Evolutionary conservation across 768 basidiomycete genomes (phyloP), one percentile per base, ranked within the genome.

Genomic region (Suillus tomentosus): DNA sequence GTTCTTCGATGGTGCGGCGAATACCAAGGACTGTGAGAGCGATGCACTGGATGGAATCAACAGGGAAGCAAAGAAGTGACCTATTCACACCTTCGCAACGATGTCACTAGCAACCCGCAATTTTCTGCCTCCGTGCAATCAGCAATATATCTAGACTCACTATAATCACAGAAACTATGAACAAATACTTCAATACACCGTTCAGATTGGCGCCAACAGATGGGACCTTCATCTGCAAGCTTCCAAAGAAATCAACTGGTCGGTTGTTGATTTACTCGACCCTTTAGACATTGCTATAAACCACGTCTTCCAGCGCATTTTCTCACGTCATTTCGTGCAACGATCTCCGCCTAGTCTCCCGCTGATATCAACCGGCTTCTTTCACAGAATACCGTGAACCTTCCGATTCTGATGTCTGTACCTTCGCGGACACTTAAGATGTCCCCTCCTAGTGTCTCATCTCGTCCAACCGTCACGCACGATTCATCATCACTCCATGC

Each of bases 1-100:
- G 3, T 94, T 93, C 79, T 91, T 94, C 68, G 81, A 83, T 45
- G 81, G 82, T 19, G 62, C 51, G 34, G 67, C 69, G 62, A 42
- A 64, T 22, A 56, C 56, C 5, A 62, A 68, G 36, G 55, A 68
- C 11, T 65, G 64, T 51, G 69, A 73, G 62, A 76, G 73, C 51
- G 74, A 77, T 36, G 73, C 71, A 6, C 39, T 60, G 51, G 75
- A 79, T 22, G 74, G 73, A 53, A 71, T 59, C 10, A 68, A 53
- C 43, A 27, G 5, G 51, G 60, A 60, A 48, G 57, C 10, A 40
- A 24, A 24, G 22, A 24, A 57, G 37, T 57, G 37, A 39, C 55
- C 4, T 39, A 37, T 56, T 15, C 31, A 8, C n/a, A 22, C 36
- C n/a, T 55, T 13, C 14, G 9, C n/a, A 15, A 56, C 14, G n/a